Evolutionary conservation across 1,284 basidiomycete species (phyloP).

Genomic region (Porogramme epimiltina): DNA sequence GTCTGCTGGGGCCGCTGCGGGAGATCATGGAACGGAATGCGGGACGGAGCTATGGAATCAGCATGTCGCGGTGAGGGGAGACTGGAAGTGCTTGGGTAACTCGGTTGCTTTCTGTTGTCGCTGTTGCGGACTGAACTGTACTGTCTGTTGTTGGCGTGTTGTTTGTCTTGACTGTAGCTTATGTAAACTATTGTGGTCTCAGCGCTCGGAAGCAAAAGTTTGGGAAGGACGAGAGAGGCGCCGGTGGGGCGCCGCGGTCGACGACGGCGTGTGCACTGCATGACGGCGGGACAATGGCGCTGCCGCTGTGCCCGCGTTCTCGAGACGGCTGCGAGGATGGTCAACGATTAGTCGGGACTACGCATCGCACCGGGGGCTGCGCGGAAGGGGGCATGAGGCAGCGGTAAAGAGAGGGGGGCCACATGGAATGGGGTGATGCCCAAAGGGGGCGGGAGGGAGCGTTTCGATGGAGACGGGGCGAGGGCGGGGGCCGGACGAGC

Average conservation of each 20-base stretch:
- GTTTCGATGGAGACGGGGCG: conserved; percentile 21
- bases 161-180: conserved; percentile 13
- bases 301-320: no score
- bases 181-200: conserved; percentile 6
- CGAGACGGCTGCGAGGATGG: no score
- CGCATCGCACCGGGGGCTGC: no score
- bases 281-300: background rate
- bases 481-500: background rate
- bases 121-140: background rate
- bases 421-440: no score
- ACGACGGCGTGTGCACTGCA: no score
- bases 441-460: background rate
- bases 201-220: no score
- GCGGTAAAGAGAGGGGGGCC: no score
- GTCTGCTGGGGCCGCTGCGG: conserved; percentile 87
- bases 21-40: conserved; percentile 90
- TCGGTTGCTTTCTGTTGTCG: conserved; percentile 1
- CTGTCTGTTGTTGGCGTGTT: conserved; percentile 4
- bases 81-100: background rate
- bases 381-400: no score
- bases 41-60: conserved; percentile 48
- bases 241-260: no score
- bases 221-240: no score
- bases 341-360: no score
- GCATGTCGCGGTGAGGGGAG: conserved; percentile 17